Base-by-base conservation (phyloP, 345 rosid genomes). In the Clausena lansium region DNA sequence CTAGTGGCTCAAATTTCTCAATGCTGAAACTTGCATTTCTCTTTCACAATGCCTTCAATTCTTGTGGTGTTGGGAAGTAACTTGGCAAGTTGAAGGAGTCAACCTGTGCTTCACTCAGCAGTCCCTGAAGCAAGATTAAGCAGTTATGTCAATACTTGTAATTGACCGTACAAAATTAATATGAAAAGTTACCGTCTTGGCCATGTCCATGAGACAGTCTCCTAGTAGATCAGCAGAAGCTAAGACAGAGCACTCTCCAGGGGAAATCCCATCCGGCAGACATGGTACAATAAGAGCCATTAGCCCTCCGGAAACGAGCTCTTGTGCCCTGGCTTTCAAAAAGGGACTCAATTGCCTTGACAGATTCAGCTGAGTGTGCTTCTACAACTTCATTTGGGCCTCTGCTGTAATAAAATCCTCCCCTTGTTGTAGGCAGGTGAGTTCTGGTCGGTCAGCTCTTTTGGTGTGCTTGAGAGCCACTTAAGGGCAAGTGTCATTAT, bases 401-500 rank as follows among this genome's bases (percentile, higher is more conserved):
- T 61, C 36, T 14, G 17, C 66, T 28, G 35, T 61, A 61, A 28
- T 61, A n/a, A 61, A 61, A 61, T 61, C 36, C 33, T 28, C 35
- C 66, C 66, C 66, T 61, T 61, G 7, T 61, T 61, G 66, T 61
- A 61, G 20, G 66, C 66, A 27, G 66, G 66, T 11, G 66, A 61
- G 36, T 61, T 61, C 36, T 28, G 14, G 30, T 61, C 66, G 14
- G 15, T 28, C 66, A 61, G 28, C 66, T 61, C 66, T 28, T 61
- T 28, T 28, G 47, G 47, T 2, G 47, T 39, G 47, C 47, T 39
- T 39, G 47, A 39, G 47, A 39, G 47, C 47, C 13, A 39, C 47
- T 39, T n/a, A n/a, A n/a, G n/a, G n/a, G n/a, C n/a, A n/a, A n/a
- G n/a, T 30, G 32, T 30, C 32, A 30, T 30, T 30, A 30, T 30